Evolutionary conservation across 1,284 basidiomycete genomes (phyloP).

Genomic region (Tilletia indica): DNA sequence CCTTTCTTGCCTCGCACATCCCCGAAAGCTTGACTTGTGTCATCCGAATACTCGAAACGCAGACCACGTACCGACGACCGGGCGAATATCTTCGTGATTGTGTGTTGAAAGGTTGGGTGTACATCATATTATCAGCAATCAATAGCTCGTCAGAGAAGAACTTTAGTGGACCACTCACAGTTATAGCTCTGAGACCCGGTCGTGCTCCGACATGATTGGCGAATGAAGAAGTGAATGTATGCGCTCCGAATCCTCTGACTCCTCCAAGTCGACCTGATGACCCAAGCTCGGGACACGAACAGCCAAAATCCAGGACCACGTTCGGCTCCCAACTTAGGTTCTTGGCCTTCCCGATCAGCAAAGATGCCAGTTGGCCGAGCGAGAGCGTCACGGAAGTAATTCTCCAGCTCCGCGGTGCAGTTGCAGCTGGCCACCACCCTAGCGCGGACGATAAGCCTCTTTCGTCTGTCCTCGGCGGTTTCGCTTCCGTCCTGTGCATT

Average conservation of each 20-base stretch:
- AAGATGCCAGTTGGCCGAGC: not conserved
- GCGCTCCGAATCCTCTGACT: not conserved
- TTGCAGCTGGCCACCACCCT: not conserved
- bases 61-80: not conserved
- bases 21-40: not conserved
- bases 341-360: not conserved
- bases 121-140: no score
- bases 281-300: not conserved
- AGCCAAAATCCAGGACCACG: not conserved
- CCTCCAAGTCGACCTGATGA: not conserved
- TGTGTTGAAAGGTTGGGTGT: no score
- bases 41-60: not conserved
- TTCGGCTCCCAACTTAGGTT: not conserved
- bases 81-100: no score
- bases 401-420: not conserved
- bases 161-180: not conserved
- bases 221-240: not conserved
- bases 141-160: no score
- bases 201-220: not conserved
- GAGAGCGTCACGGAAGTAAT: slow-evolving; percentile 4
- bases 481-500: not conserved
- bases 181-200: not conserved
- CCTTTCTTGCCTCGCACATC: not conserved
- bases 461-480: not conserved
- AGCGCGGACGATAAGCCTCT: not conserved